Evolutionary conservation across 208 protist genomes (phyloP), one percentile per base, ranked within the genome.

Genomic region (Porcisia hertigi): DNA sequence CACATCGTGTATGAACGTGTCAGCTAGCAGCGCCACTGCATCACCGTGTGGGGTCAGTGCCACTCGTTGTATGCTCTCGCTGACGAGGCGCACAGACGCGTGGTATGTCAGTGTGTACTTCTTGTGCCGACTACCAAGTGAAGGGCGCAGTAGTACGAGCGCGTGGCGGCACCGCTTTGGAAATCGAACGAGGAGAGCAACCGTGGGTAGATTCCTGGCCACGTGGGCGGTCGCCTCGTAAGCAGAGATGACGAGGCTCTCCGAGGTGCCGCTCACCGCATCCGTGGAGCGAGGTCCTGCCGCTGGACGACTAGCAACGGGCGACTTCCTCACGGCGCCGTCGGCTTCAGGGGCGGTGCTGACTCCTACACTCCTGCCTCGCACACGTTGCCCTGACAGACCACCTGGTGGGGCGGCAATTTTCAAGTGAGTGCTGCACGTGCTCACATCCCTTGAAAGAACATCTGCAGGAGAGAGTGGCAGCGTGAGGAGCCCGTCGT

Each of bases 91-190:
- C 14, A 75, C 12, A 5, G 73, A 55, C 12, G 53, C 66, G 6
- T 11, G 12, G 60, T 82, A 82, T 18, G 12, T 49, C 2, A 82
- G 57, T 1, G 5, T 30, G 45, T n/a, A 49, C 69, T 30, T 73
- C 49, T 60, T 47, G 39, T 55, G 54, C 0, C 16, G 25, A 14
- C 11, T 39, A 9, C 25, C 18, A 34, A 82, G 43, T 7, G 67
- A 39, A 7, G 78, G 78, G 34, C 69, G 78, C 52, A 82, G 60
- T 25, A 82, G 52, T n/a, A 82, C 25, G 23, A 82, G 60, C 9
- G 59, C 78, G 8, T 60, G 73, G 12, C 64, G 63, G 39, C 64
- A 71, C 23, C 64, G 73, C 73, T 76, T 11, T 45, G 25, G 79
- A 49, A 18, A 58, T 39, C 65, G 39, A 45, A 79, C 14, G 45